Conservation (phyloP, 805 yeast species). For the Geotrichum ghanense region DNA sequence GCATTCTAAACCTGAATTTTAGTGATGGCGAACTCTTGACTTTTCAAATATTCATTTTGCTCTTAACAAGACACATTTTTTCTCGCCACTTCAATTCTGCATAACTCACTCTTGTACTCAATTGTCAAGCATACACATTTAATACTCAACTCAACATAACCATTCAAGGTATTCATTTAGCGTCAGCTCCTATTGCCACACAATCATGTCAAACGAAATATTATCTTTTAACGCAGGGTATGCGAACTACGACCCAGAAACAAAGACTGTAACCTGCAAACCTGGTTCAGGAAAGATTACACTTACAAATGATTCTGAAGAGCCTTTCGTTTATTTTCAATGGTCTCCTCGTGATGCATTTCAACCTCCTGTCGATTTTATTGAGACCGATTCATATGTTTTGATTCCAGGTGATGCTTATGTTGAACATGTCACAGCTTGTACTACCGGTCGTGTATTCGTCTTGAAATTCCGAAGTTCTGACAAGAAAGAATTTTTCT, state of each 20-base stretch:
- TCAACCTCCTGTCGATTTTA: conserved; percentile 20
- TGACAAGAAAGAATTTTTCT: conserved; percentile 43
- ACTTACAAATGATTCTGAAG: conserved; percentile 54
- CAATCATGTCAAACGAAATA: conserved; percentile 2
- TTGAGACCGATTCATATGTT: conserved; percentile 39
- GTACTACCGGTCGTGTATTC: conserved; percentile 69
- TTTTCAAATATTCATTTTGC: no score
- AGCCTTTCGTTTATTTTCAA: conserved; percentile 55
- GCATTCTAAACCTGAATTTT: no score
- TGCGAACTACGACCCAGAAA: conserved; percentile 48
- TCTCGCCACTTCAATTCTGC: no score
- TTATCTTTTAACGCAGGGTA: conserved; percentile 65
- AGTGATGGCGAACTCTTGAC: no score
- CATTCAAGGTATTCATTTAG: no score
- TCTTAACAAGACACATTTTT: no score
- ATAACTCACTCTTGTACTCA: no score
- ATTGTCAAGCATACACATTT: no score
- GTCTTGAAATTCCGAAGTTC: conserved; percentile 53
- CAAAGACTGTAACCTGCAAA: conserved; percentile 57
- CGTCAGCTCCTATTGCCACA: no score
- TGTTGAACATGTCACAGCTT: conserved; percentile 57
- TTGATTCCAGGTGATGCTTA: conserved; percentile 80
- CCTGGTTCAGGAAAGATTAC: conserved; percentile 57
- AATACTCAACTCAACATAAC: no score
- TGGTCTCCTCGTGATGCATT: conserved; percentile 56